These are phyloP conservation scores for Sphaerobolus stellatus DNA, from an alignment of 1,284 basidiomycete species.

Conservation along the genomic window DNA sequence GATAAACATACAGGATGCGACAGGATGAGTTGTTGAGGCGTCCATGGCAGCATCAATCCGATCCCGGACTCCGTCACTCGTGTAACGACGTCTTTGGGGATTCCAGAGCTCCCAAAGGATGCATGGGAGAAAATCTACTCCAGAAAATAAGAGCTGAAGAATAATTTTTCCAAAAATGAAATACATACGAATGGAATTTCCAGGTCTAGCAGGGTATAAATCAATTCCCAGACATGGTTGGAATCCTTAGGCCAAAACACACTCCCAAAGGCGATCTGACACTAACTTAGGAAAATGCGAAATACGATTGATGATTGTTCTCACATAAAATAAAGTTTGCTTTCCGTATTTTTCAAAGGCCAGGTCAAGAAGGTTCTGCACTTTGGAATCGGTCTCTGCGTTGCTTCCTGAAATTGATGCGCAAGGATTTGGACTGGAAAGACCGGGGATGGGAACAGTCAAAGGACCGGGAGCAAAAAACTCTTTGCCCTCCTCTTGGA, in stretches of 20 bases:
- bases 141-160: not conserved
- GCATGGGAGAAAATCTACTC: conserved; percentile 10
- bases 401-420: not conserved
- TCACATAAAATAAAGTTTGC: conserved; percentile 10
- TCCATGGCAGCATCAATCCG: conserved; percentile 7
- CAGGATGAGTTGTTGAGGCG: conserved; percentile 5
- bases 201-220: conserved; percentile 8
- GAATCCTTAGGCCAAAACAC: conserved; percentile 13
- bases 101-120: not conserved
- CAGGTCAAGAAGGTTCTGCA: not conserved
- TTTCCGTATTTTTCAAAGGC: conserved; percentile 10
- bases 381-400: conserved; percentile 1
- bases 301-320: not conserved
- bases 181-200: conserved; percentile 11
- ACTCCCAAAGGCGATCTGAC: conserved; percentile 11
- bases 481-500: conserved; percentile 9
- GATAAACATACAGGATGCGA: conserved; percentile 4
- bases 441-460: no score
- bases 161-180: not conserved
- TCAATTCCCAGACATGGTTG: conserved; percentile 11
- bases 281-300: not conserved
- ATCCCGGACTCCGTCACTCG: conserved; percentile 1
- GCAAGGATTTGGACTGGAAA: not conserved
- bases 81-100: conserved; percentile 2
- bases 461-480: conserved; percentile 6